These are phyloP conservation scores for Bidens hawaiensis DNA, from an alignment of 140 eudicot genomes.

Conservation along the genomic window DNA sequence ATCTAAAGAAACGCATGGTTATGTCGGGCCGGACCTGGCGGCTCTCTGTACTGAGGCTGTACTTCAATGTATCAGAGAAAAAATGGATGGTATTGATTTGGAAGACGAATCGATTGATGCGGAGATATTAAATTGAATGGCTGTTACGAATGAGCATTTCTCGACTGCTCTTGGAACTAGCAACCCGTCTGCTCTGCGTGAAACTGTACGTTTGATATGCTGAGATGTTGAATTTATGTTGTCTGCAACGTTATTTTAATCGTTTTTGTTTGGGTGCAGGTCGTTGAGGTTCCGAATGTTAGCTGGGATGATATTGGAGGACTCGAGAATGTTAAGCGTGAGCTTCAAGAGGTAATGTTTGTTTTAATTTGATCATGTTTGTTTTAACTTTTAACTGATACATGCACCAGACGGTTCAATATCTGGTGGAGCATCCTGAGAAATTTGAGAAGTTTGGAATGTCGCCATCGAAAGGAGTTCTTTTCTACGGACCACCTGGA, in stretches of 20 bases:
- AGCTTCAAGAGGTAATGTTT: constrained; percentile 3
- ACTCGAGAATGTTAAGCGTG: constrained; percentile 4
- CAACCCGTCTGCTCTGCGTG: not conserved
- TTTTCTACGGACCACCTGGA: too few species aligned
- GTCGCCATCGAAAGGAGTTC: too few species aligned
- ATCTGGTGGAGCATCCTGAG: not conserved
- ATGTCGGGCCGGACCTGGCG: constrained; percentile 41
- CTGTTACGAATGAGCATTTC: not conserved
- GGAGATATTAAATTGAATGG: not conserved
- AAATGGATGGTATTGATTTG: not conserved
- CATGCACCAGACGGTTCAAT: not conserved
- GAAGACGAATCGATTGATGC: not conserved
- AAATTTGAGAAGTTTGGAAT: too few species aligned
- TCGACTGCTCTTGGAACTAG: not conserved
- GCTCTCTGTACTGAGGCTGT: constrained; percentile 49
- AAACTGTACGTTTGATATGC: too few species aligned
- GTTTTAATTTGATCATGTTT: too few species aligned
- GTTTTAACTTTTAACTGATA: too few species aligned
- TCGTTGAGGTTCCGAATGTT: not conserved
- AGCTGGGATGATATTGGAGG: not conserved
- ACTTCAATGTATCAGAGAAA: constrained; percentile 39
- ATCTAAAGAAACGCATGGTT: too few species aligned
- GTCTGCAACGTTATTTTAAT: too few species aligned
- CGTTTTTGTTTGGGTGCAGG: not conserved
- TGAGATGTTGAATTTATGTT: too few species aligned